Conservation (phyloP, 371 early-diverging fungal species). For the Coemansia sp. region DNA sequence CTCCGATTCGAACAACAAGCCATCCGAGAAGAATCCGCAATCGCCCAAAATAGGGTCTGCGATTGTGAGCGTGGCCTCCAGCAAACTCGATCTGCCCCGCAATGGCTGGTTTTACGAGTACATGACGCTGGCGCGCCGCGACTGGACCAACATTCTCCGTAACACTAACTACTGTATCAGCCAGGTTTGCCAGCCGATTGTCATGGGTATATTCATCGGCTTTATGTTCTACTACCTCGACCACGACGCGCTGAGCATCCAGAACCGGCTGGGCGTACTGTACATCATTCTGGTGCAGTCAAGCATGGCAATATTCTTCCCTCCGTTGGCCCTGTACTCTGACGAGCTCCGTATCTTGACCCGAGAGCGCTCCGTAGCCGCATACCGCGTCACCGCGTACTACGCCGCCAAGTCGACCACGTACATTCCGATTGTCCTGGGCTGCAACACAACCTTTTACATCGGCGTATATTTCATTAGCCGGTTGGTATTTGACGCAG, state of each 20-base stretch:
- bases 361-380: constrained; percentile 44
- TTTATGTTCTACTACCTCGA: constrained; percentile 46
- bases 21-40: too few species aligned
- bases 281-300: constrained; percentile 38
- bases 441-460: constrained; percentile 32
- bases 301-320: constrained; percentile 34
- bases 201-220: constrained; percentile 34
- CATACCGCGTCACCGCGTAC: constrained; percentile 47
- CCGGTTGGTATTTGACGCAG: constrained; percentile 30
- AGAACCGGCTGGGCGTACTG: constrained; percentile 43
- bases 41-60: too few species aligned
- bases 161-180: constrained; percentile 27
- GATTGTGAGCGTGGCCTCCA: too few species aligned
- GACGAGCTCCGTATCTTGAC: constrained; percentile 40
- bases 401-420: constrained; percentile 39
- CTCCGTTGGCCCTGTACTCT: constrained; percentile 34
- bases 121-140: constrained; percentile 29
- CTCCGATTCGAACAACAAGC: too few species aligned
- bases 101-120: constrained; percentile 43
- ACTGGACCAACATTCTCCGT: constrained; percentile 40
- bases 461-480: constrained; percentile 45
- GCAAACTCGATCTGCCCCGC: constrained; percentile 9
- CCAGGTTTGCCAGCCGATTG: constrained; percentile 20
- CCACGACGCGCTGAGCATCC: constrained; percentile 28
- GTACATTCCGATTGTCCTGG: constrained; percentile 34